A percentile compares a stretch with the other conserved stretches of the same genome.
phyloP scores from a whole-genome alignment of 441 rosid genomes.

The Populus hybrid region DNA sequence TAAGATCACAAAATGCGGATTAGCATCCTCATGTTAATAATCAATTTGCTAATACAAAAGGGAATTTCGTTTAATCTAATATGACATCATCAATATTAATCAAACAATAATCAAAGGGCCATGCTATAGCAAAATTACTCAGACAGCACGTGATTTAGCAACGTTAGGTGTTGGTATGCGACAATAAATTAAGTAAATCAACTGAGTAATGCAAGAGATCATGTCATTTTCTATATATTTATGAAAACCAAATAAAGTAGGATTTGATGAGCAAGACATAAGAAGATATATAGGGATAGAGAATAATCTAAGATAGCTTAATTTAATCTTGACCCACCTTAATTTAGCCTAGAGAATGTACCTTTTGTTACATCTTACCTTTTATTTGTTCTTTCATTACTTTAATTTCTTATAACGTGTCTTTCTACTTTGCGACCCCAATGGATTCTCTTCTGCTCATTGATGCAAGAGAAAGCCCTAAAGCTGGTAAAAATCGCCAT shows the following conservation, averaged over 20 bases:
- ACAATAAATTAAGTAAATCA: background rate
- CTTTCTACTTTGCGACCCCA: conserved; percentile 22
- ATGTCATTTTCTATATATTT: background rate
- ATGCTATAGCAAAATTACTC: background rate
- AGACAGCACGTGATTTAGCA: background rate
- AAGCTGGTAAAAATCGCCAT: conserved; percentile 11
- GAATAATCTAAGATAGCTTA: background rate
- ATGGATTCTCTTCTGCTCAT: conserved; percentile 31
- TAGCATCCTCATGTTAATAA: background rate
- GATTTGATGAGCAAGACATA: background rate
- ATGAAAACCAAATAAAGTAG: background rate
- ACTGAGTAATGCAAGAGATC: background rate
- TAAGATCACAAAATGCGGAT: background rate
- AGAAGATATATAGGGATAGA: background rate
- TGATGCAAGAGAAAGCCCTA: conserved; percentile 45
- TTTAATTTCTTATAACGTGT: conserved; percentile 18
- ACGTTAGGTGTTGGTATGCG: background rate
- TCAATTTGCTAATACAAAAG: background rate
- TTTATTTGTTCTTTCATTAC: background rate
- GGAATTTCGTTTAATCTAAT: background rate
- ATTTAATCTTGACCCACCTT: background rate
- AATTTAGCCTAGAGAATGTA: background rate
- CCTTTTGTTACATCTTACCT: background rate
- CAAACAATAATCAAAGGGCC: background rate
- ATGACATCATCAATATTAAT: too few relatives aligned